These are phyloP conservation scores for Naganishia vishniacii DNA, from an alignment of 768 basidiomycete genomes.

Conservation along the genomic window DNA sequence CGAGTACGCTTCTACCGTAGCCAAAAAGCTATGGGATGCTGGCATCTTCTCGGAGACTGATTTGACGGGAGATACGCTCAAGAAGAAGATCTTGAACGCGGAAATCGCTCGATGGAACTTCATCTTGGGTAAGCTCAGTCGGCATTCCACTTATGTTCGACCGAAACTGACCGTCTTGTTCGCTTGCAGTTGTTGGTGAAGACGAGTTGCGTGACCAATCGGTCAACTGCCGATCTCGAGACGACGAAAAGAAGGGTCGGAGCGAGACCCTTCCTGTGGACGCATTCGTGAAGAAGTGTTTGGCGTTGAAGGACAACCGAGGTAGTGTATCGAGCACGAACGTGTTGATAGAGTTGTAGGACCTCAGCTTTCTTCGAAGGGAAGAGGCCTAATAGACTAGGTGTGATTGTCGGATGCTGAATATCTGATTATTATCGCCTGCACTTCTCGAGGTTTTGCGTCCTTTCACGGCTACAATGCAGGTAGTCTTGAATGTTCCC, in stretches of 20 bases:
- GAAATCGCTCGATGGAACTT: slow-evolving; percentile 98
- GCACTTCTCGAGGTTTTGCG: too few species aligned
- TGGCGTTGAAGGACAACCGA: slow-evolving; percentile 62
- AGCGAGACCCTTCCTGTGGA: slow-evolving; percentile 65
- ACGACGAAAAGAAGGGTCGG: slow-evolving; percentile 74
- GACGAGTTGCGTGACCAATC: slow-evolving; percentile 78
- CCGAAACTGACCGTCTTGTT: too few species aligned
- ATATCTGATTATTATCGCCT: too few species aligned
- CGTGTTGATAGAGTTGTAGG: slow-evolving; percentile 9
- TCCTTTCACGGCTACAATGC: too few species aligned
- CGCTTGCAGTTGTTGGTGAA: slow-evolving; percentile 80
- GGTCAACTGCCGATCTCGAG: slow-evolving; percentile 92
- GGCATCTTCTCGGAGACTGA: slow-evolving; percentile 90
- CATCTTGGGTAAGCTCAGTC: slow-evolving; percentile 66
- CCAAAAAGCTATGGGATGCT: slow-evolving; percentile 59
- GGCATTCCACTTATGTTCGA: neutral
- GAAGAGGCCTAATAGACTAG: too few species aligned
- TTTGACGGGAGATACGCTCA: slow-evolving; percentile 81
- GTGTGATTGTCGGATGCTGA: too few species aligned
- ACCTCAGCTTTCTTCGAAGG: too few species aligned
- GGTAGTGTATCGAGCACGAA: slow-evolving; percentile 54
- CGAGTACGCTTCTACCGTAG: slow-evolving; percentile 81
- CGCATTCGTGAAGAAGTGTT: slow-evolving; percentile 63
- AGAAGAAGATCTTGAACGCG: slow-evolving; percentile 95
- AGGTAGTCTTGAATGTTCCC: too few species aligned